Evolutionary conservation across 208 protist genomes (phyloP).

Genomic region (Leishmania aethiopica): DNA sequence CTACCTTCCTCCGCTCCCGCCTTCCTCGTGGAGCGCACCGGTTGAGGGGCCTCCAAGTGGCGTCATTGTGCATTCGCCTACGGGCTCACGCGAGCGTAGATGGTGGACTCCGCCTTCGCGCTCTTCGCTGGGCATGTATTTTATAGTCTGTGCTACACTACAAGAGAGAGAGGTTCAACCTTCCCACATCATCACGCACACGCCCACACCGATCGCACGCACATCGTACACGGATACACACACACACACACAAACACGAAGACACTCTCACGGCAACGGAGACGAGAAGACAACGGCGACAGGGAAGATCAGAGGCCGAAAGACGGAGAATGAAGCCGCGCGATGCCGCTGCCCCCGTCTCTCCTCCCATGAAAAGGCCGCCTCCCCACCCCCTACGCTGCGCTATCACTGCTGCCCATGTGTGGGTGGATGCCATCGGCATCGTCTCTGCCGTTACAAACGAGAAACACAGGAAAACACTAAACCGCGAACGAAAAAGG

Average conservation of each 20-base stretch:
- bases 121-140: slow-evolving; percentile 16
- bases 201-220: slow-evolving; percentile 2
- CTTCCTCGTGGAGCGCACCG: background rate
- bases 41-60: background rate
- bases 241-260: background rate
- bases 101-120: background rate
- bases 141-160: slow-evolving; percentile 17
- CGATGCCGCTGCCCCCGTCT: background rate
- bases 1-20: background rate
- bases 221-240: background rate
- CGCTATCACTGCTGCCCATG: background rate
- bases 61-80: background rate
- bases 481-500: background rate
- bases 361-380: background rate
- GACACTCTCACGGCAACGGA: background rate
- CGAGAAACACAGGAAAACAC: background rate
- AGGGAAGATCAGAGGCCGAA: background rate
- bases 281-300: background rate
- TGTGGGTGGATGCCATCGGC: background rate
- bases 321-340: background rate
- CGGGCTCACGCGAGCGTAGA: background rate
- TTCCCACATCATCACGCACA: slow-evolving; percentile 3
- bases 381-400: too few relatives aligned
- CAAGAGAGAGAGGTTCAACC: background rate
- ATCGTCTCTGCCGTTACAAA: background rate